Conservation (phyloP, 2,329 filamentous ascomycete genomes). For the Aspergillus fumigatiaffinis region DNA sequence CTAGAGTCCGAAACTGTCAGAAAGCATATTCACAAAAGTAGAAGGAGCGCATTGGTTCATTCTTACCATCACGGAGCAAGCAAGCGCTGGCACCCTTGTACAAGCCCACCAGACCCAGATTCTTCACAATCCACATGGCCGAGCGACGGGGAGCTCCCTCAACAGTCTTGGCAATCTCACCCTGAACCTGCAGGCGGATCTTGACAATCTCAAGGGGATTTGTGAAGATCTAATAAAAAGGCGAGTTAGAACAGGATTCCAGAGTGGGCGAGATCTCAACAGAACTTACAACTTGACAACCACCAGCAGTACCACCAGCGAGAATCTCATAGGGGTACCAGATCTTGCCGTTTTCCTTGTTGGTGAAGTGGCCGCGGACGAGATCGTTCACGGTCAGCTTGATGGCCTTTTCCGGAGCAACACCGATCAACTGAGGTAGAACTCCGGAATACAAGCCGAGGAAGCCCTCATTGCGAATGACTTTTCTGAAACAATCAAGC, state of each 20-base stretch:
- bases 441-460: constrained; percentile 90
- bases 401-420: constrained; percentile 99
- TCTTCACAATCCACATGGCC: constrained; percentile 95
- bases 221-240: constrained; percentile 69
- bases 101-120: constrained; percentile 86
- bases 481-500: constrained; percentile 88
- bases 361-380: constrained; percentile 70
- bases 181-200: constrained; percentile 95
- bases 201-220: constrained; percentile 99
- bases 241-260: constrained; percentile 4
- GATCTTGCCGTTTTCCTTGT: constrained; percentile 71
- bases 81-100: constrained; percentile 97
- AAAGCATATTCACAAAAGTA: not conserved
- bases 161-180: constrained; percentile 84
- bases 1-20: constrained; percentile 30
- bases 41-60: constrained; percentile 13
- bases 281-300: constrained; percentile 84
- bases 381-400: constrained; percentile 98
- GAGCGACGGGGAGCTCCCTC: constrained; percentile 81
- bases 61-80: constrained; percentile 70
- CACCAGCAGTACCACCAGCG: constrained; percentile 84
- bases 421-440: constrained; percentile 88
- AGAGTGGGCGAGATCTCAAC: not conserved
- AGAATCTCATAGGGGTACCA: constrained; percentile 68
- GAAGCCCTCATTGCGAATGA: constrained; percentile 87